These are phyloP conservation scores for Chrysochromulina parva DNA, from an alignment of 78 protist genomes.

Conservation along the genomic window DNA sequence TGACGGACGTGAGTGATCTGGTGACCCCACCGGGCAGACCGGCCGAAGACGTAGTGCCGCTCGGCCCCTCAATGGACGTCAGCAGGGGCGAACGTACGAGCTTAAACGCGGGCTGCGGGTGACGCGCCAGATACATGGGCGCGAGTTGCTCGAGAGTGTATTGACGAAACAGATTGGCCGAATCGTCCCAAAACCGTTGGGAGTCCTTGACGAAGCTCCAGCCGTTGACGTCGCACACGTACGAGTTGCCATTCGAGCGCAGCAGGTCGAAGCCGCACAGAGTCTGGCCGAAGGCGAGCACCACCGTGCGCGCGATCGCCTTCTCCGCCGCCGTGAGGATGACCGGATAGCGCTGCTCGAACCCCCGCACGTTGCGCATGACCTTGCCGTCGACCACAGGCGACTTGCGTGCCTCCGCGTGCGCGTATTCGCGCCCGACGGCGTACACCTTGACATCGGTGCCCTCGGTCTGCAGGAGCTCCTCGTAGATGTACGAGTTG, in stretches of 20 bases:
- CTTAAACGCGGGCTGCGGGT: background rate
- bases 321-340: constrained; percentile 58
- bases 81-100: too few relatives aligned
- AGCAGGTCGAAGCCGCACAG: constrained; percentile 18
- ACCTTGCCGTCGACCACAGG: constrained; percentile 95
- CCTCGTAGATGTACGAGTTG: constrained; percentile 87
- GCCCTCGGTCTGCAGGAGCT: constrained; percentile 65
- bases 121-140: background rate
- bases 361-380: constrained; percentile 77
- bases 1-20: too few relatives aligned
- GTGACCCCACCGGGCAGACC: too few relatives aligned
- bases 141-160: background rate
- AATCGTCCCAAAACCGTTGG: constrained; percentile 48
- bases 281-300: constrained; percentile 73
- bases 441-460: constrained; percentile 77
- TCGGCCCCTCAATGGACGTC: too few relatives aligned
- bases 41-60: too few relatives aligned
- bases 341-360: constrained; percentile 75
- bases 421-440: constrained; percentile 78
- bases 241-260: constrained; percentile 3
- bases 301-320: constrained; percentile 56
- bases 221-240: constrained; percentile 97
- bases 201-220: constrained; percentile 88
- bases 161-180: constrained; percentile 45
- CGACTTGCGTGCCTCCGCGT: constrained; percentile 91